These are phyloP conservation scores for Euryodendron excelsum DNA, from an alignment of 148 eudicot species.

Conservation along the genomic window DNA sequence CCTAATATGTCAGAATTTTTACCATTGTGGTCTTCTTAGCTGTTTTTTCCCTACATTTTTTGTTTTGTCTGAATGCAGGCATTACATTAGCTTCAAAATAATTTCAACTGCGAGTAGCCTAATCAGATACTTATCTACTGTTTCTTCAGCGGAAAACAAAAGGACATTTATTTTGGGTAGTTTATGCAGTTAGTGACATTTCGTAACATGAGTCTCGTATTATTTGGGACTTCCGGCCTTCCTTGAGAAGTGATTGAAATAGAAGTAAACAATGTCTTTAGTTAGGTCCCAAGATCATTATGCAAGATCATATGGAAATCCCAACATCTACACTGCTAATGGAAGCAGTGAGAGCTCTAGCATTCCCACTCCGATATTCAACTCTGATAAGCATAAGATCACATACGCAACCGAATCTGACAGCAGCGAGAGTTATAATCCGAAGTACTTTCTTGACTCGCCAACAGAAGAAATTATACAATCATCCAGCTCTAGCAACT, in stretches of 20 bases:
- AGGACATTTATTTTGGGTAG: background rate
- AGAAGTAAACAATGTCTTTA: conserved; percentile 18
- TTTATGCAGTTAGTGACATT: background rate
- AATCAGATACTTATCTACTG: background rate
- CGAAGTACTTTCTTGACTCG: conserved; percentile 58
- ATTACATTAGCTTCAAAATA: background rate
- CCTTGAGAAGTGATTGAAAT: conserved; percentile 6
- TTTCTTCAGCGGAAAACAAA: background rate
- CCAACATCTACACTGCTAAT: conserved; percentile 15
- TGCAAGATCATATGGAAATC: conserved; percentile 17
- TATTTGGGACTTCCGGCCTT: background rate
- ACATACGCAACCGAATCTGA: conserved; percentile 45
- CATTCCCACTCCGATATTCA: conserved; percentile 34
- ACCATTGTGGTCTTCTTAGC: background rate
- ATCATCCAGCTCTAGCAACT: conserved; percentile 26
- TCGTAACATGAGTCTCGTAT: background rate
- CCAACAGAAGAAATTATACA: conserved; percentile 64
- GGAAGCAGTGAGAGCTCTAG: conserved; percentile 16
- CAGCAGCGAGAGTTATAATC: conserved; percentile 48
- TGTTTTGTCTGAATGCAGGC: conserved; percentile 12
- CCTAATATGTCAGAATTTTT: background rate
- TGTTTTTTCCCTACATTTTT: background rate
- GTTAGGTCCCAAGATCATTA: conserved; percentile 23
- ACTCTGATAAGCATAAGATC: conserved; percentile 41
- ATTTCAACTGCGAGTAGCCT: conserved; percentile 1